Base-by-base conservation (phyloP, 768 basidiomycete genomes). In the Naganishia onofrii region DNA sequence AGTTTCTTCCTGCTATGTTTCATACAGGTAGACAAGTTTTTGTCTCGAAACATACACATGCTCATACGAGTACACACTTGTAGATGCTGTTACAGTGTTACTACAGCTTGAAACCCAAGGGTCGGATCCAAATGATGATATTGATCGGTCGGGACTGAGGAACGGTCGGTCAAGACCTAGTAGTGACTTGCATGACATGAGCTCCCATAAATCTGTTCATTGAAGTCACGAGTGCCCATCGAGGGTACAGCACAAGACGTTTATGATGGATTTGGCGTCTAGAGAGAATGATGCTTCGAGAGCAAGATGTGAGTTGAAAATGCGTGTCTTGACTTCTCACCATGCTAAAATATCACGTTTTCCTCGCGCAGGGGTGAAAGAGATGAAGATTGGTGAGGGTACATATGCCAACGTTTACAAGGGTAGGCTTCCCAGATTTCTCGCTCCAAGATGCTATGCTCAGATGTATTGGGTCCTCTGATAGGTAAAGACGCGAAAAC, bases 361-460 rank as follows among this genome's bases (percentile, higher is more conserved):
- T n/a, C n/a, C n/a, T n/a, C 38, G 6, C 15, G 6, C 67, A 80
- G 79, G 79, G 79, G 68, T 70, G 19, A 84, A 84, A 76, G 82
- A 83, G 57, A 76, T 80, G 67, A 83, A 84, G 73, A 79, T 84
- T 31, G 84, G 84, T 71, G 84, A 85, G 72, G 96, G 96, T 81
- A 90, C 94, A 17, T 99, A 93, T 79, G 94, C 95, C 65, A 93
- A 94, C 54, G 93, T 97, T 2, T 97, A 95, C 82, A 86, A 87
- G 88, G 93, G 93, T 89, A 55, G 52, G 72, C 32, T 52, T 21
- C 38, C 10, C 26, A 38, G 29, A 23, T 5, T 56, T 12, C n/a
- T 32, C 51, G 42, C 42, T 19, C 19, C 4, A 23, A n/a, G 10
- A 12, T 26, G 1, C 29, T 19, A 19, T 34, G 12, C 21, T 12